Evolutionary conservation across 2,329 filamentous ascomycete genomes (phyloP).

Genomic region (Myriosclerotinia curreyana): DNA sequence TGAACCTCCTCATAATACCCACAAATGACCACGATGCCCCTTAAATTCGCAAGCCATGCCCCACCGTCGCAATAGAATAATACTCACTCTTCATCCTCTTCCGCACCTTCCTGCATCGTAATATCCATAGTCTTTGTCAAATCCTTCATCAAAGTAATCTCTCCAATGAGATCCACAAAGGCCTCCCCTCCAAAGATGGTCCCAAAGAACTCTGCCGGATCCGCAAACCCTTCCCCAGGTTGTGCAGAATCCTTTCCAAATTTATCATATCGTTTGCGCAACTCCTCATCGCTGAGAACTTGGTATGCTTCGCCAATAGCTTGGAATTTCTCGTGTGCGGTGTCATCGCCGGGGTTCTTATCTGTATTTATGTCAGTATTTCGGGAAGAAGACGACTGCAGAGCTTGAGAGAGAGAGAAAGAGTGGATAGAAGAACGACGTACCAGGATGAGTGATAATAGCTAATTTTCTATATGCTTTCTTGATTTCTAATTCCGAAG

Average conservation of each 20-base stretch:
- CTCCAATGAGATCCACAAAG: conserved; percentile 93
- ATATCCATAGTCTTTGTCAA: conserved; percentile 98
- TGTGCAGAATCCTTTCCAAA: conserved; percentile 94
- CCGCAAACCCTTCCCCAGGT: conserved; percentile 87
- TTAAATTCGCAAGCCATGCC: background rate
- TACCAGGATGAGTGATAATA: conserved; percentile 72
- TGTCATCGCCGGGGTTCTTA: conserved; percentile 96
- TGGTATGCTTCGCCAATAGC: conserved; percentile 72
- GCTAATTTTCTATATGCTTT: conserved; percentile 95
- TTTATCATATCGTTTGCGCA: conserved; percentile 93
- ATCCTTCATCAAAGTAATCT: conserved; percentile 98
- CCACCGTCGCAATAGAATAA: background rate
- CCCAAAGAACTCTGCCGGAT: conserved; percentile 95
- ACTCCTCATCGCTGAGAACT: conserved; percentile 81
- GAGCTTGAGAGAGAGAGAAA: background rate
- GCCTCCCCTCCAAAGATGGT: conserved; percentile 98
- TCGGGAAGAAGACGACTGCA: background rate
- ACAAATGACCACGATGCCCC: background rate
- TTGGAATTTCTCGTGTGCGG: conserved; percentile 92
- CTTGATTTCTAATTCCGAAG: conserved; percentile 90
- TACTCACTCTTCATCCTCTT: conserved; percentile 50
- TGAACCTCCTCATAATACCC: conserved; percentile 47
- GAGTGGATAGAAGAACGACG: conserved; percentile 9
- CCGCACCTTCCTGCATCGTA: conserved; percentile 76
- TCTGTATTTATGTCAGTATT: conserved; percentile 51